phyloP scores from a whole-genome alignment of 495 filamentous ascomycete species.

The Podospora sp. region DNA sequence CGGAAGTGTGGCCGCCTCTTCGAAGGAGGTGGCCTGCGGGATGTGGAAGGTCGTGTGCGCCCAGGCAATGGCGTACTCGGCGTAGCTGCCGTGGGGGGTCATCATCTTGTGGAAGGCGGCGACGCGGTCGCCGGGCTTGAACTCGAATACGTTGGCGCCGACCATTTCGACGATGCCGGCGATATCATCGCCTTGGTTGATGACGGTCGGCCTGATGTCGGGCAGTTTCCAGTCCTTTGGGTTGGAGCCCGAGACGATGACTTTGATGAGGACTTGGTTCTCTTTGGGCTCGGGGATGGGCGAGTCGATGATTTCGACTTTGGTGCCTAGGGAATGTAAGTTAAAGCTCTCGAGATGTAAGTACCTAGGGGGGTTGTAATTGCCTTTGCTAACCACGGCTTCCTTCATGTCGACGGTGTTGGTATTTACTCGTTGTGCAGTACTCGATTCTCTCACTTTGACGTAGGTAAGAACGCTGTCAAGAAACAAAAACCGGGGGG shows the following conservation, averaged over 20 bases:
- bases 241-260: conserved; percentile 69
- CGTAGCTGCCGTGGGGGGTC: conserved; percentile 61
- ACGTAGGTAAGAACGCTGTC: background rate
- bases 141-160: conserved; percentile 62
- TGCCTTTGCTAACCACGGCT: conserved; percentile 57
- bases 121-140: conserved; percentile 69
- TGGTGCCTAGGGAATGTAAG: conserved; percentile 33
- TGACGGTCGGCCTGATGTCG: conserved; percentile 15
- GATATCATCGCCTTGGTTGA: conserved; percentile 73
- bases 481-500: background rate
- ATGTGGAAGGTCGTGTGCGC: conserved; percentile 71
- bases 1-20: conserved; percentile 73
- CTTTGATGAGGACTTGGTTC: conserved; percentile 70
- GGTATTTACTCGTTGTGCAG: background rate
- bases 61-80: conserved; percentile 70
- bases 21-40: conserved; percentile 64
- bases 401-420: conserved; percentile 59
- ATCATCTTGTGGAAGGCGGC: conserved; percentile 66
- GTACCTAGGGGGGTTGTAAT: background rate
- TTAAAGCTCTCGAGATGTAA: too few species aligned
- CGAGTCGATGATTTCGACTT: conserved; percentile 64
- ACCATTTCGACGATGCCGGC: conserved; percentile 67
- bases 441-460: background rate
- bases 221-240: conserved; percentile 78
- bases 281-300: conserved; percentile 62